Conservation (phyloP, 1,284 basidiomycete genomes). For the Phaffia rhodozyma region DNA sequence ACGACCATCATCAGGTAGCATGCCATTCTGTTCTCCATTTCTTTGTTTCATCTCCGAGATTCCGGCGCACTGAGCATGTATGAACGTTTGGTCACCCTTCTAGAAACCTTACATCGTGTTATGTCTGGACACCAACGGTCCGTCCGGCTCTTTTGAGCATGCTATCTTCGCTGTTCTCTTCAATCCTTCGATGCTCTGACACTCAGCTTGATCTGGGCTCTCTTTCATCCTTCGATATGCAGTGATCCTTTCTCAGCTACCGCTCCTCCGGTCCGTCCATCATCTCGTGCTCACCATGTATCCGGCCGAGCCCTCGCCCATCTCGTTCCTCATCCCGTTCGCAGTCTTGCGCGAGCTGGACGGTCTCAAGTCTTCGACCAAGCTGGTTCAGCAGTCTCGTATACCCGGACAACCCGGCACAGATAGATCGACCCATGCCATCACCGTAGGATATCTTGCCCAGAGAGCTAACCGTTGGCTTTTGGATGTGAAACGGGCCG, state of each 20-base stretch:
- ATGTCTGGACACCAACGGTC: too few relatives aligned
- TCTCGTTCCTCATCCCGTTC: constrained; percentile 1
- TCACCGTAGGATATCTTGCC: not conserved
- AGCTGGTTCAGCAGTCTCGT: not conserved
- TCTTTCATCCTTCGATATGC: not conserved
- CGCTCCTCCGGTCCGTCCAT: not conserved
- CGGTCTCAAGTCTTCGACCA: constrained; percentile 1
- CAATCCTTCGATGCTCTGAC: too few relatives aligned
- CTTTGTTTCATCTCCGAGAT: too few relatives aligned
- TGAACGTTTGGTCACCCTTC: too few relatives aligned
- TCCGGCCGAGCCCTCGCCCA: not conserved
- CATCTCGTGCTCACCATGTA: not conserved
- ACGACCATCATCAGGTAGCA: not conserved
- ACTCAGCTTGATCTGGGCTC: not conserved
- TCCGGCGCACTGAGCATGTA: too few relatives aligned
- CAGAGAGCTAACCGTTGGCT: constrained; percentile 4
- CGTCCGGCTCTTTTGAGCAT: too few relatives aligned
- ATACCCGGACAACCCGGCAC: not conserved
- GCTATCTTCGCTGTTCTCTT: not conserved
- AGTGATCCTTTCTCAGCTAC: not conserved
- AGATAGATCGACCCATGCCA: not conserved
- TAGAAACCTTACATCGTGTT: too few relatives aligned
- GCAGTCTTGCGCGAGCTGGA: not conserved
- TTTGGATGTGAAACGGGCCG: not conserved
- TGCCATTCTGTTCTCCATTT: too few relatives aligned